These are phyloP conservation scores for Scenedesmus sp. DNA, from an alignment of 163 green algal species.

Conservation along the genomic window DNA sequence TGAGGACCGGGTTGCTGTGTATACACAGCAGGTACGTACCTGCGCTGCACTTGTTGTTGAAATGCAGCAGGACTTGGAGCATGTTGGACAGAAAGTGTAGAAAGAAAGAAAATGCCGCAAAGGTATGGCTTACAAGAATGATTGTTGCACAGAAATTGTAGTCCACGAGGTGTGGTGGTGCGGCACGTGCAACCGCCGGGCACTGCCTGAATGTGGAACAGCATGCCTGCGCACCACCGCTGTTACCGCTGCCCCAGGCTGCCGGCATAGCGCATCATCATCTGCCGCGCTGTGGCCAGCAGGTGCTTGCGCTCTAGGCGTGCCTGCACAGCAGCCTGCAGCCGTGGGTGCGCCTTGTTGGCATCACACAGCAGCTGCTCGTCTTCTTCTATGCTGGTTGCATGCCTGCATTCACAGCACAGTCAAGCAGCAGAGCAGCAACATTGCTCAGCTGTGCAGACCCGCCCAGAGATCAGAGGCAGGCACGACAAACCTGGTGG, in stretches of 20 bases:
- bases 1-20: too few species aligned
- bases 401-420: neutral
- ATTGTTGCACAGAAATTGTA: too few species aligned
- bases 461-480: neutral
- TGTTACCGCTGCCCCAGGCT: neutral
- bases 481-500: neutral
- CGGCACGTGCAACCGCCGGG: neutral
- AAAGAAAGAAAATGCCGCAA: too few species aligned
- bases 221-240: too few species aligned
- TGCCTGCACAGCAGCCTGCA: conserved; percentile 36
- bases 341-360: conserved; percentile 4
- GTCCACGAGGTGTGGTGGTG: too few species aligned
- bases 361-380: conserved; percentile 47
- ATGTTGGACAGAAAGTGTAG: too few species aligned
- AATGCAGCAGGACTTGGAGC: too few species aligned
- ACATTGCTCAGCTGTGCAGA: too few species aligned
- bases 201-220: too few species aligned
- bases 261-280: conserved; percentile 12
- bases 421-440: neutral
- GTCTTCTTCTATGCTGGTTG: conserved; percentile 52
- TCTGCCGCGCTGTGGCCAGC: conserved; percentile 29
- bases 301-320: conserved; percentile 60
- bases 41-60: too few species aligned
- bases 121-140: too few species aligned
- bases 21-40: too few species aligned